phyloP scores from a whole-genome alignment of 2,329 filamentous ascomycete genomes.

The Pseudopithomyces chartarum region DNA sequence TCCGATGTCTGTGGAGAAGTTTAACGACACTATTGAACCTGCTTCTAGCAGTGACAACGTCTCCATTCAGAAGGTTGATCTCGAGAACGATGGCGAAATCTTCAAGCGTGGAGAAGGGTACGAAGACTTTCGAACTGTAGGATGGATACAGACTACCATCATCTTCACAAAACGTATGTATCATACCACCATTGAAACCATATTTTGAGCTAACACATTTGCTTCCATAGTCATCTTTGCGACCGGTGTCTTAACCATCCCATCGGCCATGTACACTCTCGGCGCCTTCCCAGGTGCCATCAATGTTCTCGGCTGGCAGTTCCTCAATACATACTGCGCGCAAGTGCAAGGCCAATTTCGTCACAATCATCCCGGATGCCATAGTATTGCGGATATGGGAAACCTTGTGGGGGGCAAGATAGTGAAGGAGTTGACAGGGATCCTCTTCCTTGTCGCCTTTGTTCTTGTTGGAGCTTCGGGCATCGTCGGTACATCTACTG shows the following conservation, averaged over 20 bases:
- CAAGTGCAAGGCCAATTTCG: constrained; percentile 58
- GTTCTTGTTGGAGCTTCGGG: constrained; percentile 62
- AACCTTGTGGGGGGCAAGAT: constrained; percentile 59
- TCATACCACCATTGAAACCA: background rate
- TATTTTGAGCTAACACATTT: background rate
- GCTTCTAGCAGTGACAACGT: constrained; percentile 28
- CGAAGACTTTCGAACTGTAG: constrained; percentile 59
- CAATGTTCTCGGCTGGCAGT: constrained; percentile 54
- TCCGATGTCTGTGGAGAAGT: constrained; percentile 33
- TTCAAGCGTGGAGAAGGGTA: constrained; percentile 55
- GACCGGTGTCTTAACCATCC: constrained; percentile 57
- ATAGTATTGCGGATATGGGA: constrained; percentile 64
- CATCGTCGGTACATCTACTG: constrained; percentile 64
- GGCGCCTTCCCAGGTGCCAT: constrained; percentile 56
- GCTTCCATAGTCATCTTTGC: constrained; percentile 51
- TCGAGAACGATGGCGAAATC: constrained; percentile 51
- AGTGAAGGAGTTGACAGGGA: constrained; percentile 59
- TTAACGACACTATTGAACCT: constrained; percentile 28
- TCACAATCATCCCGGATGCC: constrained; percentile 57
- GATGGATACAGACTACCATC: constrained; percentile 57
- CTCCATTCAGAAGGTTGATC: constrained; percentile 24
- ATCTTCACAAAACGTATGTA: constrained; percentile 58
- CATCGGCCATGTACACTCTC: constrained; percentile 53
- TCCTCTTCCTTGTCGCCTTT: constrained; percentile 63
- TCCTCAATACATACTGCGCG: constrained; percentile 56